A percentile compares a stretch with the other conserved stretches of the same genome.
Evolutionary conservation across 805 yeast genomes (phyloP).

Genomic region (Saccharomyces jurei): DNA sequence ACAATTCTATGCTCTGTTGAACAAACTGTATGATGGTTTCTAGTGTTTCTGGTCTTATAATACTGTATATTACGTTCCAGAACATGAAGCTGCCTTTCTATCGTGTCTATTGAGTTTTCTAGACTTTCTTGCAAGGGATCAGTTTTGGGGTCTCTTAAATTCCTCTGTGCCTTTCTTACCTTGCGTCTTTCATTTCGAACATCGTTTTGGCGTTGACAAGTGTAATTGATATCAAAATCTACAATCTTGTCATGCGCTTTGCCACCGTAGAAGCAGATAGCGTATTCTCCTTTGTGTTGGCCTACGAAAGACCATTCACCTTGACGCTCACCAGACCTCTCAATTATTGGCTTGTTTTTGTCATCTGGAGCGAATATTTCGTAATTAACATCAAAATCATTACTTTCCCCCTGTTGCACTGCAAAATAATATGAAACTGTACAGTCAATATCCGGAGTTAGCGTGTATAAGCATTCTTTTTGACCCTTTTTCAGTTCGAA

Average conservation of each 20-base stretch:
- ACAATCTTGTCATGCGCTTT: conserved; percentile 74
- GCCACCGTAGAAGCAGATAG: conserved; percentile 80
- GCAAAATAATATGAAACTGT: conserved; percentile 31
- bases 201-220: conserved; percentile 32
- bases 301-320: conserved; percentile 74
- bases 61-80: conserved; percentile 60
- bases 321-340: conserved; percentile 58
- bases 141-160: conserved; percentile 10
- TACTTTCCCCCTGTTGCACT: conserved; percentile 22
- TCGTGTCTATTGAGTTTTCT: conserved; percentile 41
- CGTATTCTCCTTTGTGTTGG: conserved; percentile 66
- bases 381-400: conserved; percentile 18
- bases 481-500: conserved; percentile 18
- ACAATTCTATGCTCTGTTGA: conserved; percentile 57
- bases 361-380: conserved; percentile 31
- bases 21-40: conserved; percentile 75
- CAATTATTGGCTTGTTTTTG: conserved; percentile 33
- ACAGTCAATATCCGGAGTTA: conserved; percentile 58
- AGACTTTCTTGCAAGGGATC: conserved; percentile 20
- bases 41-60: conserved; percentile 81
- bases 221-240: conserved; percentile 60
- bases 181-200: conserved; percentile 58
- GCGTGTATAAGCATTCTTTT: conserved; percentile 23
- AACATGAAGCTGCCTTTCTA: conserved; percentile 52
- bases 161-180: conserved; percentile 13